Conservation (phyloP, 257 asterid species). For the Lithospermum erythrorhizon region DNA sequence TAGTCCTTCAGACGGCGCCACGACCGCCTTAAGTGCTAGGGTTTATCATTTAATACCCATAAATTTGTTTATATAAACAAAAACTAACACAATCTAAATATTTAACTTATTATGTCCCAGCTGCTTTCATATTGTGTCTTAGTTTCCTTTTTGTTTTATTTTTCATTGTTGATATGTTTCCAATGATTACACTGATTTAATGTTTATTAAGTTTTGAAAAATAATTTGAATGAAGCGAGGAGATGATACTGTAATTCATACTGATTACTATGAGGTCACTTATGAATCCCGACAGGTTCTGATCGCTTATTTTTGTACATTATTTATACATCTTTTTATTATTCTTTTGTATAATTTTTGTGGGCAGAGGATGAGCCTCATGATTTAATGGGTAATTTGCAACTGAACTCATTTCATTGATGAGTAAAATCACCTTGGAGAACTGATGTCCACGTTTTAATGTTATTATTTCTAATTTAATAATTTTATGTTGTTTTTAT, state of each 20-base stretch:
- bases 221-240: conserved; percentile 8
- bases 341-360: not conserved
- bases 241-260: conserved; percentile 25
- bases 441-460: conserved; percentile 24
- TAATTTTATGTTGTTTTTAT: too few relatives aligned
- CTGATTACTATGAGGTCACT: conserved; percentile 28
- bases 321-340: not conserved
- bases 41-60: too few relatives aligned
- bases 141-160: too few relatives aligned
- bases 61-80: too few relatives aligned
- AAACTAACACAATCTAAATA: too few relatives aligned
- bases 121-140: too few relatives aligned
- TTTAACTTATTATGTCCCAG: too few relatives aligned
- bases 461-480: too few relatives aligned
- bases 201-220: not conserved
- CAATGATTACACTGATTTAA: too few relatives aligned
- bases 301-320: conserved; percentile 12
- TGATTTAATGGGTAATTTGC: conserved; percentile 34
- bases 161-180: too few relatives aligned
- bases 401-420: conserved; percentile 28
- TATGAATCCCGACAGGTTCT: conserved; percentile 47
- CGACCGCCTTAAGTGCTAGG: too few relatives aligned
- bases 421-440: conserved; percentile 38
- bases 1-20: too few relatives aligned
- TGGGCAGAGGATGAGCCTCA: conserved; percentile 29